Conservation (phyloP, 2,329 filamentous ascomycete genomes). For the Trichoderma sp. region DNA sequence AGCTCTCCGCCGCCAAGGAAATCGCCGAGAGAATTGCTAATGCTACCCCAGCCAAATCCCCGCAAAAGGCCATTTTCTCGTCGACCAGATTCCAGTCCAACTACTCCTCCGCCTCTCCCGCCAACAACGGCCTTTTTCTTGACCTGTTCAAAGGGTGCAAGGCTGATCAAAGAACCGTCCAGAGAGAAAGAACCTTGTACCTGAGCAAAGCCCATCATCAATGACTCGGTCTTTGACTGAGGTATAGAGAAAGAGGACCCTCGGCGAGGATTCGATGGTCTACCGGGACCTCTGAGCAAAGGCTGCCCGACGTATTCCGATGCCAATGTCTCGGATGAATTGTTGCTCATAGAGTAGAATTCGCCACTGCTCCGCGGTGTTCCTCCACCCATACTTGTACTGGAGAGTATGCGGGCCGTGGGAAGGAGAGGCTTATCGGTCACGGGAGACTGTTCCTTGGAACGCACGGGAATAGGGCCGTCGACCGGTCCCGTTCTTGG, state of each 20-base stretch:
- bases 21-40: slow-evolving; percentile 85
- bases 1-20: slow-evolving; percentile 83
- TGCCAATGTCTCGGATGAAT: slow-evolving; percentile 88
- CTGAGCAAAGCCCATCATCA: slow-evolving; percentile 99
- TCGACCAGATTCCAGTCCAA: slow-evolving; percentile 74
- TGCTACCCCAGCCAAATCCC: slow-evolving; percentile 81
- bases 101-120: slow-evolving; percentile 82
- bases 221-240: slow-evolving; percentile 62
- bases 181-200: slow-evolving; percentile 89
- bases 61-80: slow-evolving; percentile 78
- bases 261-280: slow-evolving; percentile 50
- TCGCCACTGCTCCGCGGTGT: slow-evolving; percentile 92
- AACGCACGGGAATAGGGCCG: slow-evolving; percentile 42
- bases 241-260: slow-evolving; percentile 48
- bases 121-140: slow-evolving; percentile 92
- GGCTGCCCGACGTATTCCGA: slow-evolving; percentile 77
- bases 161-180: slow-evolving; percentile 87
- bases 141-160: slow-evolving; percentile 89
- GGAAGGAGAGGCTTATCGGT: slow-evolving; percentile 60
- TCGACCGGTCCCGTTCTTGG: slow-evolving; percentile 42
- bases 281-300: slow-evolving; percentile 36
- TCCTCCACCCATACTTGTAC: slow-evolving; percentile 69
- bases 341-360: slow-evolving; percentile 92
- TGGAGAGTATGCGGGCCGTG: slow-evolving; percentile 71
- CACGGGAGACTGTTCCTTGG: slow-evolving; percentile 51